These are phyloP conservation scores for Teunomyces tritomae DNA, from an alignment of 805 yeast species.

Conservation along the genomic window DNA sequence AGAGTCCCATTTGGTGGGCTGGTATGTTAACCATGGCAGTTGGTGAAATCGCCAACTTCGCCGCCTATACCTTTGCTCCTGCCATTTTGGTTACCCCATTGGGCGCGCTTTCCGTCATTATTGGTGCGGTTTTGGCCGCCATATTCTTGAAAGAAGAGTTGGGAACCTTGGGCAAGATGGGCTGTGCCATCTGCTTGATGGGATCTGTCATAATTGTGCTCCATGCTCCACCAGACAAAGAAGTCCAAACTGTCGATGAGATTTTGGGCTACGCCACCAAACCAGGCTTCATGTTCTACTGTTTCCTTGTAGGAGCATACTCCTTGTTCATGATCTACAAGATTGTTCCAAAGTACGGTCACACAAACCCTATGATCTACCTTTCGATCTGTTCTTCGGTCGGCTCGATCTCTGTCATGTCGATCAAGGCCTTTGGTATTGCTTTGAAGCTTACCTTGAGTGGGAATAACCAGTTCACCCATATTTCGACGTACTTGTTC, in stretches of 20 bases:
- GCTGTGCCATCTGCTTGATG: conserved; percentile 85
- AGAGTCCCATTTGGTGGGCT: conserved; percentile 91
- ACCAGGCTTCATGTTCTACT: conserved; percentile 73
- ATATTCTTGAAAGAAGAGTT: conserved; percentile 80
- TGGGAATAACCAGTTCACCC: conserved; percentile 87
- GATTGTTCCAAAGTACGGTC: conserved; percentile 79
- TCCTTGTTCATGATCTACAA: conserved; percentile 76
- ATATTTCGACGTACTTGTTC: conserved; percentile 80
- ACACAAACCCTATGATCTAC: conserved; percentile 82
- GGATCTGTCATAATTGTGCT: conserved; percentile 86
- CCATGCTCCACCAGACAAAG: conserved; percentile 95
- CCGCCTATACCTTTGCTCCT: conserved; percentile 94
- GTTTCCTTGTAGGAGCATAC: conserved; percentile 59
- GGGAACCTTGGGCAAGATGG: conserved; percentile 86
- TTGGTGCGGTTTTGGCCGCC: conserved; percentile 89
- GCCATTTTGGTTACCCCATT: conserved; percentile 89
- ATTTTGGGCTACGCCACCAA: conserved; percentile 74
- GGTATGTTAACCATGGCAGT: conserved; percentile 89
- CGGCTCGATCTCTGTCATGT: conserved; percentile 87
- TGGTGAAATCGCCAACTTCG: conserved; percentile 89
- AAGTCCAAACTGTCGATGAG: conserved; percentile 83
- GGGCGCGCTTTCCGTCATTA: conserved; percentile 86
- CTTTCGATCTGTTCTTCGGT: conserved; percentile 86
- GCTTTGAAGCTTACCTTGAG: conserved; percentile 80
- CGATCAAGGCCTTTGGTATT: conserved; percentile 90